Evolutionary conservation across 768 basidiomycete species (phyloP).

Genomic region (Mycena olivaceomarginata): DNA sequence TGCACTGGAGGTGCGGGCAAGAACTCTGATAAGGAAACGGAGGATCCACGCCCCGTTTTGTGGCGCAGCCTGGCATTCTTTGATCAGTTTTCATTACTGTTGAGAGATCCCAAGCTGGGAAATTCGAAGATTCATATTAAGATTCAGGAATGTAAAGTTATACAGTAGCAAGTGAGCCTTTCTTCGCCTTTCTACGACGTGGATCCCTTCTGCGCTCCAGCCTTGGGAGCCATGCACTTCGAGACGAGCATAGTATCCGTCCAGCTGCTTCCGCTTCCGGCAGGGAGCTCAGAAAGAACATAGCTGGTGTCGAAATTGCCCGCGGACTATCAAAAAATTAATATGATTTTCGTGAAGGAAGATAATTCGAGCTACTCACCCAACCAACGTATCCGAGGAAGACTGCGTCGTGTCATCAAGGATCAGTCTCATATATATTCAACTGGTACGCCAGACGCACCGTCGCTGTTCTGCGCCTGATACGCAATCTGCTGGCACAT

Average conservation of each 20-base stretch:
- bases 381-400: conserved; percentile 75
- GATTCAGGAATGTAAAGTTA: no score
- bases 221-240: conserved; percentile 53
- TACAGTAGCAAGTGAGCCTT: neutral
- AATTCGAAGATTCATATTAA: no score
- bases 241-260: conserved; percentile 63
- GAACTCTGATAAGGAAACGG: no score
- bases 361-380: conserved; percentile 42
- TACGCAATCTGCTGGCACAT: conserved; percentile 67
- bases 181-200: conserved; percentile 5
- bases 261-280: conserved; percentile 55
- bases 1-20: no score
- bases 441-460: conserved; percentile 45
- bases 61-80: no score
- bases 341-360: neutral
- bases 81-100: no score
- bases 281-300: conserved; percentile 59
- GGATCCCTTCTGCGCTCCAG: conserved; percentile 42
- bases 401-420: conserved; percentile 50
- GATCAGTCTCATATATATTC: neutral
- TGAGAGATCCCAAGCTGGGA: no score
- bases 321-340: conserved; percentile 54
- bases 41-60: no score
- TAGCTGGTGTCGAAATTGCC: conserved; percentile 68
- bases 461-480: conserved; percentile 69